Base-by-base conservation (phyloP, 768 basidiomycete genomes). In the Amylocystis lapponica region DNA sequence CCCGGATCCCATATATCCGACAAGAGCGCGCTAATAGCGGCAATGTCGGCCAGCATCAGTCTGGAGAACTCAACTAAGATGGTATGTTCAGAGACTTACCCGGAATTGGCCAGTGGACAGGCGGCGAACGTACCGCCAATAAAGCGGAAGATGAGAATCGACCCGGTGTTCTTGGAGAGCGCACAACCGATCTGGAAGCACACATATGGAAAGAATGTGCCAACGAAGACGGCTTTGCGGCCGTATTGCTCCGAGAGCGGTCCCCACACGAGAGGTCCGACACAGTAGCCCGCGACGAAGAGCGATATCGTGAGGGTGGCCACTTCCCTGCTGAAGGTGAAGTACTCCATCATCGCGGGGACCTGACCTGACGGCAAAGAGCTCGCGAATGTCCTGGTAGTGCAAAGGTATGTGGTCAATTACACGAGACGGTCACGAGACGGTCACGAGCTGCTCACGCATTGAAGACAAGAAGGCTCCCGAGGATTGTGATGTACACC, bases 231-330 rank as follows among this genome's bases (percentile, higher is more conserved):
- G 0, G 79, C 71, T 27, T 76, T 61, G n/a, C 83, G 72, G 12
- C 82, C 85, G 45, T 56, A 51, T 26, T 66, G 62, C 41, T 73
- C 72, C 2, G 63, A 79, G 25, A 79, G 57, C 2, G 78, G 78
- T 0, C 69, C 78, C 79, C 77, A 84, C 4, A 79, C 35, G 6
- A 80, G 57, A 3, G 80, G 80, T 0, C 81, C 81, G 17, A 81
- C 67, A 47, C 74, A 78, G 52, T 81, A 83, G n/a, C 82, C 82
- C n/a, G 69, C 69, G 12, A 84, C 72, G 57, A 83, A 84, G 4
- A 84, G 67, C 2, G 82, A 74, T 25, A 83, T 68, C 0, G 72
- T 74, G 36, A 83, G 66, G 8, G 67, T 70, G 5, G 65, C 78
- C 20, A 79, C 67, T 54, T 75, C 78, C 23, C 62, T 16, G 5